These are phyloP conservation scores for Metarhizium rileyi DNA, from an alignment of 2,329 filamentous ascomycete genomes.

Conservation along the genomic window DNA sequence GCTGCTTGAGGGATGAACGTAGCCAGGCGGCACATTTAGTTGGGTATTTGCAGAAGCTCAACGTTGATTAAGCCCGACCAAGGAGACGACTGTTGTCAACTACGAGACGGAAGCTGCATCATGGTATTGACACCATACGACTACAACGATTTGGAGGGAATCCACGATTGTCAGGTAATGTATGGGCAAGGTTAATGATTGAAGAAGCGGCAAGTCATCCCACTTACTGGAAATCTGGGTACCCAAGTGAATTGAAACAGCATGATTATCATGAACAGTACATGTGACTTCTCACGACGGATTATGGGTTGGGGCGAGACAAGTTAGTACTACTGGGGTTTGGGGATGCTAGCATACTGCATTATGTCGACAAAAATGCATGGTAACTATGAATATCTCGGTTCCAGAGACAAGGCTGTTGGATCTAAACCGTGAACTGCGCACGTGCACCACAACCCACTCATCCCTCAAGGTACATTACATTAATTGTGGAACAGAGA, in stretches of 20 bases:
- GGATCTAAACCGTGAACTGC: too few relatives aligned
- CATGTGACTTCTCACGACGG: not conserved
- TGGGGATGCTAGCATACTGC: not conserved
- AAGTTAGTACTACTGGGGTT: not conserved
- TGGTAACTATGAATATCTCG: too few relatives aligned
- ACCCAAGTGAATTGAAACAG: not conserved
- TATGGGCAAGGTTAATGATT: not conserved
- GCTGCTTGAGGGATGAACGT: conserved; percentile 18
- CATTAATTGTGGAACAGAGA: too few relatives aligned
- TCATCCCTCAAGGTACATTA: too few relatives aligned
- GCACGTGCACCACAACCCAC: too few relatives aligned
- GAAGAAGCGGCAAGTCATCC: not conserved
- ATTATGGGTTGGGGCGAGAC: not conserved
- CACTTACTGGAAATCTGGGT: not conserved
- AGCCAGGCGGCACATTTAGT: not conserved
- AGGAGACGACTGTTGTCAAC: not conserved
- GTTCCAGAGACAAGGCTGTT: too few relatives aligned
- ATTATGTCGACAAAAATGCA: not conserved
- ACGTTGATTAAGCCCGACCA: not conserved
- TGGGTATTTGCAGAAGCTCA: not conserved
- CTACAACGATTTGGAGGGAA: not conserved
- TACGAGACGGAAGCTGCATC: not conserved
- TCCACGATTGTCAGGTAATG: not conserved
- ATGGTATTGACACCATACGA: not conserved
- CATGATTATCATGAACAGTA: not conserved